These are phyloP conservation scores for Quercus tomentella DNA, from an alignment of 331 rosid species.

Conservation along the genomic window DNA sequence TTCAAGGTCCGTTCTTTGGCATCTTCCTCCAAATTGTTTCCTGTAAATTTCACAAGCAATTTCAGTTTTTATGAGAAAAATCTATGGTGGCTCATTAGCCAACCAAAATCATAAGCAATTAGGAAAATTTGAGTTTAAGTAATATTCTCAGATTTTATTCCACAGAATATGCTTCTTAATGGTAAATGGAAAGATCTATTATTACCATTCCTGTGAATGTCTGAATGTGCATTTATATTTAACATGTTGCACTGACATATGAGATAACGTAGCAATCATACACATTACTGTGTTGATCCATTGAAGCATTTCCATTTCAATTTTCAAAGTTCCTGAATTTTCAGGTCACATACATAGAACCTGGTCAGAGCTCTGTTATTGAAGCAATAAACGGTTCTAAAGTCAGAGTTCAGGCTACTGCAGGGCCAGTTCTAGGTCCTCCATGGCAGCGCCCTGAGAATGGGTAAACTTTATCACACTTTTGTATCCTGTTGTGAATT, in stretches of 20 bases:
- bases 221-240: not conserved
- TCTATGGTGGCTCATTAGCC: not conserved
- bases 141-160: not conserved
- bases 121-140: not conserved
- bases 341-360: conserved; percentile 80
- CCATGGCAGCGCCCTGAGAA: conserved; percentile 98
- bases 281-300: conserved; percentile 1
- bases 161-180: not conserved
- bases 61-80: no score
- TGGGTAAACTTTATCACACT: conserved; percentile 49
- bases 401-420: conserved; percentile 68
- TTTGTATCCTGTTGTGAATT: not conserved
- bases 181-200: not conserved
- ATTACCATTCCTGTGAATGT: not conserved
- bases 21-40: not conserved
- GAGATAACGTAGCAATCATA: not conserved
- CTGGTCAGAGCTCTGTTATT: conserved; percentile 72
- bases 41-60: not conserved
- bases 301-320: conserved; percentile 9
- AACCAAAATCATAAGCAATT: not conserved
- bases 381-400: conserved; percentile 60
- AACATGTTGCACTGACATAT: not conserved
- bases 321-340: conserved; percentile 22
- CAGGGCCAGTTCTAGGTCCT: conserved; percentile 95
- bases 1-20: not conserved